Base-by-base conservation (phyloP, 1,139 yeast genomes). In the Candida sojae region DNA sequence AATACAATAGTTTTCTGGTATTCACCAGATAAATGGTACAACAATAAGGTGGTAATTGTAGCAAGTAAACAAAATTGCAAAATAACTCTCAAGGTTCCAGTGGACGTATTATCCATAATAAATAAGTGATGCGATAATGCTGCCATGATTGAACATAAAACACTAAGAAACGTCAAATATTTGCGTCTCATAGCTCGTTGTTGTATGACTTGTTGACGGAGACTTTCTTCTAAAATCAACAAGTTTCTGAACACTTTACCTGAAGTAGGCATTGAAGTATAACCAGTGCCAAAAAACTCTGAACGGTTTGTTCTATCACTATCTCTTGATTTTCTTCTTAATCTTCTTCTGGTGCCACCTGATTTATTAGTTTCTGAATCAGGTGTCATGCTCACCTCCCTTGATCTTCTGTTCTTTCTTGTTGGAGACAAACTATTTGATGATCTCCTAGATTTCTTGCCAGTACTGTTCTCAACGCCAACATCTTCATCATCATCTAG, bases 21-120 rank as follows among this genome's bases (percentile, higher is more conserved):
- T 66, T 91, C 95, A 2, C 98, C 99, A 28, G 96, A 87, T 35
- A 93, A 69, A 59, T 88, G 91, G 66, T 90, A 93, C 40, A 93
- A 71, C 41, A 84, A 77, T 47, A 91, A 69, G 0, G 97, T 88
- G 35, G 91, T 83, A 12, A 79, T 57, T 25, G 87, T 80, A 39
- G 92, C 88, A 26, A 88, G 70, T 28, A 88, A 75, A 11, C 82
- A 66, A 45, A 92, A 81, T 58, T 86, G 86, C 43, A 84, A 68
- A 0, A 77, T 60, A 29, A 84, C 77, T 46, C 84, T 63, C 10
- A 60, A 47, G 50, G 82, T 55, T 1, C 74, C 73, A 21, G 57
- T 56, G 13, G 63, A 49, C 6, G 58, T 41, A 31, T 56, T 47
- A 38, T 64, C 67, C 36, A 61, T 56, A 37, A 72, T 58, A 55